Evolutionary conservation across 106 monocot species (phyloP).

Genomic region (Hemerocallis citrina): DNA sequence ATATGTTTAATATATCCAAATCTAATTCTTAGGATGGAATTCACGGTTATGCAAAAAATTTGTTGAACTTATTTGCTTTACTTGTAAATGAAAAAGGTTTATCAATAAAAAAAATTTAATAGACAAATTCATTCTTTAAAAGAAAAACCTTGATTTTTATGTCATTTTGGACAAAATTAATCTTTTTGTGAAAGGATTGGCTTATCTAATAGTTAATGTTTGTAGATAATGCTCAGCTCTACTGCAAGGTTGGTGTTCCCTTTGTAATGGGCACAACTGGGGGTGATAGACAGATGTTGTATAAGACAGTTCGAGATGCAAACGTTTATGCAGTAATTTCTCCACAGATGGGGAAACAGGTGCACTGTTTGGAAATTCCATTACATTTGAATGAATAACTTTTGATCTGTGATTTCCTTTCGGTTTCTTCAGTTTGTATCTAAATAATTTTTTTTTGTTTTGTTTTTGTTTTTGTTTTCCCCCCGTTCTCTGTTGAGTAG

Average conservation of each 20-base stretch:
- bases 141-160: too few relatives aligned
- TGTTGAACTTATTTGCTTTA: too few relatives aligned
- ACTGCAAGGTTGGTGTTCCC: slow-evolving; percentile 85
- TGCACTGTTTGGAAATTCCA: slow-evolving; percentile 9
- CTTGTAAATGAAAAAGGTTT: too few relatives aligned
- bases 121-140: too few relatives aligned
- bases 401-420: background rate
- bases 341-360: slow-evolving; percentile 97
- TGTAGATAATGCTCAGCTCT: slow-evolving; percentile 72
- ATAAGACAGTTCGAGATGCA: slow-evolving; percentile 63
- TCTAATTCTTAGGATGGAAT: background rate
- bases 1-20: too few relatives aligned
- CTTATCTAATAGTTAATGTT: background rate
- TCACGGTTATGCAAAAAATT: too few relatives aligned
- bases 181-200: background rate
- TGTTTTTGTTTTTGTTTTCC: background rate
- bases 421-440: background rate
- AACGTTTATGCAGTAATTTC: slow-evolving; percentile 88
- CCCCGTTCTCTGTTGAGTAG: slow-evolving; percentile 24
- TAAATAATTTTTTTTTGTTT: background rate
- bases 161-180: background rate
- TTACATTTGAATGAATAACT: background rate
- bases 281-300: slow-evolving; percentile 54
- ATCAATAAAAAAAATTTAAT: too few relatives aligned
- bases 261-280: slow-evolving; percentile 98